phyloP scores from a whole-genome alignment of 192 early-diverging fungal genomes.

The Chytriomyces sp. region DNA sequence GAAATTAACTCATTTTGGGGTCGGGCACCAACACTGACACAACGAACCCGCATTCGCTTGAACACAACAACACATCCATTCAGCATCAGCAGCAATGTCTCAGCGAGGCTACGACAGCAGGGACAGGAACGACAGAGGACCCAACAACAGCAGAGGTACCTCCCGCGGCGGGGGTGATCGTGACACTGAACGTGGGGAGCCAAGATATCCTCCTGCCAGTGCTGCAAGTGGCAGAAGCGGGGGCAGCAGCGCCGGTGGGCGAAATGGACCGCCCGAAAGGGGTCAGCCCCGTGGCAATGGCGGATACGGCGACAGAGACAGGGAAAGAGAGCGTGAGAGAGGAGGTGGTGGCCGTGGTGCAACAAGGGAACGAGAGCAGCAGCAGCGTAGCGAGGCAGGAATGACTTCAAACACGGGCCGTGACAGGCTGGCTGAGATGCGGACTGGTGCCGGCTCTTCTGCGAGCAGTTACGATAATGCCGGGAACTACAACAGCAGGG shows the following conservation, averaged over 20 bases:
- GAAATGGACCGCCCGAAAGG: not conserved
- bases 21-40: too few species aligned
- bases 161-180: not conserved
- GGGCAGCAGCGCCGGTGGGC: not conserved
- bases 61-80: not conserved
- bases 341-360: not conserved
- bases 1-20: too few species aligned
- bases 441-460: not conserved
- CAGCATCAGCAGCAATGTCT: not conserved
- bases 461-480: not conserved
- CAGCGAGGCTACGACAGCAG: slow-evolving; percentile 13
- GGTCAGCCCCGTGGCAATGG: not conserved
- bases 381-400: not conserved
- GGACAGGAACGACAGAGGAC: slow-evolving; percentile 10
- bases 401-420: not conserved
- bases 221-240: slow-evolving; percentile 7
- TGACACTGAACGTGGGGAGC: not conserved
- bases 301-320: not conserved
- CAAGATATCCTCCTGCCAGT: slow-evolving; percentile 23
- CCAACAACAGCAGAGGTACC: not conserved
- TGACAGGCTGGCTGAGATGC: slow-evolving; percentile 1
- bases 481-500: not conserved
- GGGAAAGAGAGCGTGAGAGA: not conserved
- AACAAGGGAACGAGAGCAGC: slow-evolving; percentile 8
- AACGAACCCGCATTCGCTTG: too few species aligned